Evolutionary conservation across 2,329 filamentous ascomycete genomes (phyloP).

Genomic region (Lasiodiplodia sp.): DNA sequence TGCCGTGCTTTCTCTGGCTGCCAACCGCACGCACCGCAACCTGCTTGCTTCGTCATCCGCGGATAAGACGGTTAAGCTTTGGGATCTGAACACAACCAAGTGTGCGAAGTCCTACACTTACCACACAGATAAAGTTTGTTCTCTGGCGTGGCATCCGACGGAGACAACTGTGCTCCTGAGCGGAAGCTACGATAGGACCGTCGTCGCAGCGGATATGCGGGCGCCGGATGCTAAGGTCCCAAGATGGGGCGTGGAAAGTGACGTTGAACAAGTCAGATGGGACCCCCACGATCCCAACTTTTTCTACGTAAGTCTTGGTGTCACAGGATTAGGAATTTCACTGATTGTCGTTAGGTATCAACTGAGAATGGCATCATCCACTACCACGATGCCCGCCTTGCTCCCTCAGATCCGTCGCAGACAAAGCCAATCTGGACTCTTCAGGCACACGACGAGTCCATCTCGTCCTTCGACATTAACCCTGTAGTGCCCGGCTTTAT

Average conservation of each 20-base stretch:
- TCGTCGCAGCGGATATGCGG: conserved; percentile 96
- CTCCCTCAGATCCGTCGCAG: conserved; percentile 73
- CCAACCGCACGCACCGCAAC: conserved; percentile 93
- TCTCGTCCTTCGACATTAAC: conserved; percentile 94
- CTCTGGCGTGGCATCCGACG: conserved; percentile 87
- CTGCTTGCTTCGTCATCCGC: conserved; percentile 93
- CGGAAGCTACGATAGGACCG: conserved; percentile 92
- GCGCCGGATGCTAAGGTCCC: conserved; percentile 82
- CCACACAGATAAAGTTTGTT: conserved; percentile 98
- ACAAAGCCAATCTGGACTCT: conserved; percentile 93
- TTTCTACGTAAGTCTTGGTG: conserved; percentile 73
- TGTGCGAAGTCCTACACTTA: conserved; percentile 96
- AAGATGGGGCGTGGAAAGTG: conserved; percentile 92
- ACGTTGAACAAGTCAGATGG: conserved; percentile 93
- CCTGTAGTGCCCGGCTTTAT: conserved; percentile 88
- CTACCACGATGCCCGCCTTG: conserved; percentile 84
- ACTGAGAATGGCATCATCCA: conserved; percentile 93
- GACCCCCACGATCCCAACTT: conserved; percentile 90
- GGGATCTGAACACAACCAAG: conserved; percentile 91
- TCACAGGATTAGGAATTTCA: conserved; percentile 25
- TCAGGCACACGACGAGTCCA: conserved; percentile 91
- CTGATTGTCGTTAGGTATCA: conserved; percentile 57
- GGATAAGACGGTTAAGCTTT: conserved; percentile 96
- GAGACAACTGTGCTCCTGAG: conserved; percentile 89
- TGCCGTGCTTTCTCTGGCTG: conserved; percentile 86